Percentiles rank a stretch among this genome's conserved stretches.
Conservation (phyloP, 108 stramenopile species). For the Cyclotella baltica region DNA sequence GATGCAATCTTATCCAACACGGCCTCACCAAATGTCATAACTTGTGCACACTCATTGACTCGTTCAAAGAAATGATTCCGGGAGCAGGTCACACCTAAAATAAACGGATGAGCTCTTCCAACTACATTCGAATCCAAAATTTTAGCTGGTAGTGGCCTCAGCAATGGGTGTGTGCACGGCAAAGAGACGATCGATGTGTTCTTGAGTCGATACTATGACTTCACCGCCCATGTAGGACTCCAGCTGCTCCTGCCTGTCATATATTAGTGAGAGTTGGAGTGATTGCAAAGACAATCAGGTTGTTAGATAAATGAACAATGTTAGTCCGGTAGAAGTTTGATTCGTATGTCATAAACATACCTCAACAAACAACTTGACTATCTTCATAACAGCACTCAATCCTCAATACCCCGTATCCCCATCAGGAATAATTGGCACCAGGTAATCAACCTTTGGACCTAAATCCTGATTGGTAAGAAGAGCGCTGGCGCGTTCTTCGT, state of each 20-base stretch:
- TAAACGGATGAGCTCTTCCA: conserved; percentile 96
- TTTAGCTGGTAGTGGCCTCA: conserved; percentile 89
- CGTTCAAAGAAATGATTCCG: conserved; percentile 57
- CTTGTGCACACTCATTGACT: conserved; percentile 70
- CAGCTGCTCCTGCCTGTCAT: conserved; percentile 89
- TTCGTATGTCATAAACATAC: neutral
- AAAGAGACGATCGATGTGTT: conserved; percentile 94
- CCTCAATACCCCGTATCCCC: conserved; percentile 95
- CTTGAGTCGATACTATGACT: conserved; percentile 94
- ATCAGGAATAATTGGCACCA: conserved; percentile 81
- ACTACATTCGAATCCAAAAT: conserved; percentile 94
- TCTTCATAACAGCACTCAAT: conserved; percentile 95
- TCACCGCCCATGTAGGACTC: conserved; percentile 94
- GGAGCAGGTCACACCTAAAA: conserved; percentile 78
- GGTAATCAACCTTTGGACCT: conserved; percentile 84
- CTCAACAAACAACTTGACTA: conserved; percentile 95
- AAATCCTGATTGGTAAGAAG: conserved; percentile 67
- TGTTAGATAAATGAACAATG: neutral
- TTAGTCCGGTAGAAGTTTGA: neutral
- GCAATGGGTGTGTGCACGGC: conserved; percentile 94
- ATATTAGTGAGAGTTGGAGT: neutral
- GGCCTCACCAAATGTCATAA: conserved; percentile 92
- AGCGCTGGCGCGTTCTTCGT: conserved; percentile 82
- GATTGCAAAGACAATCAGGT: neutral
- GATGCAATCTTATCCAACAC: no score